Conservation (phyloP, 176 grass and related monocot genomes). For the Aegilops speltoides region DNA sequence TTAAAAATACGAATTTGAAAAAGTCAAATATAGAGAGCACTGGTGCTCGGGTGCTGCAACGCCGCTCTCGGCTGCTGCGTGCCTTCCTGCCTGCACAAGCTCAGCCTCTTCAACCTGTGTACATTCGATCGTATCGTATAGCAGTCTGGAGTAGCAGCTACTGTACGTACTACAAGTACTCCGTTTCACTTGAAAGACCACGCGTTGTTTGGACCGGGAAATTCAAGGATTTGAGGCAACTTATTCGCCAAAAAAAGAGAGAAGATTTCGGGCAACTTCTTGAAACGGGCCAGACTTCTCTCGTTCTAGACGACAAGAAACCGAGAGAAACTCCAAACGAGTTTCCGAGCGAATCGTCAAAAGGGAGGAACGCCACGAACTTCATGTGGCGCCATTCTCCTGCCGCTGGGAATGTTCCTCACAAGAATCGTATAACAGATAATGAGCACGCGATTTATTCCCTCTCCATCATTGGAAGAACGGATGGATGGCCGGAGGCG, state of each 20-base stretch:
- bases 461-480: background rate
- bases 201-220: background rate
- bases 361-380: background rate
- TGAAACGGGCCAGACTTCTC: background rate
- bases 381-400: background rate
- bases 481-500: background rate
- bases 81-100: background rate
- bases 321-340: background rate
- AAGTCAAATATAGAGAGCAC: no score
- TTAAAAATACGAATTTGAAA: no score
- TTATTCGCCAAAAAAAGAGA: no score
- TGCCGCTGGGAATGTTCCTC: slow-evolving; percentile 17
- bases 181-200: no score
- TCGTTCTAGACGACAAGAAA: background rate
- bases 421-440: background rate
- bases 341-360: background rate
- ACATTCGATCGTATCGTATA: background rate
- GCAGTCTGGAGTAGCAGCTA: background rate
- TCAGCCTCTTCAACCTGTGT: background rate
- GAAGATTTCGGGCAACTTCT: background rate
- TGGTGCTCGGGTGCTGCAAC: no score
- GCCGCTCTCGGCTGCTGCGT: no score
- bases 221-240: background rate
- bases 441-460: background rate
- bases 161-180: no score